Percentiles rank a stretch among this genome's conserved stretches.
Conservation (phyloP, 805 yeast species). For the Yarrowia sp. region DNA sequence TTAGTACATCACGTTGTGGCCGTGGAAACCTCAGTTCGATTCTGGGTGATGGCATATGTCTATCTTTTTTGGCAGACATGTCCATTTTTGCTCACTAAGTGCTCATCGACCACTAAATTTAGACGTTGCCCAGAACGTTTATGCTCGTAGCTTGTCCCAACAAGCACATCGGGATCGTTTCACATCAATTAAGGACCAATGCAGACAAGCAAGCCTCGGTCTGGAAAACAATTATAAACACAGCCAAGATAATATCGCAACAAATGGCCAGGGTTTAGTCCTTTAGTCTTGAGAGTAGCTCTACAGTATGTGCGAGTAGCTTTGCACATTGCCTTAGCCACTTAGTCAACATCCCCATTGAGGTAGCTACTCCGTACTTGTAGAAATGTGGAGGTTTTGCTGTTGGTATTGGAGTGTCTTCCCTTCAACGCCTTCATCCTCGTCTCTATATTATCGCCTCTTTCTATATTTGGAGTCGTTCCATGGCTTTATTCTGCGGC, state of each 20-base stretch:
- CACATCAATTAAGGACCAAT: background rate
- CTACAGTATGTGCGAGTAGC: background rate
- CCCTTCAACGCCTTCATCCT: background rate
- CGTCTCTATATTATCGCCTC: background rate
- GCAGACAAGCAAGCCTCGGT: background rate
- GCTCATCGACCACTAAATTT: background rate
- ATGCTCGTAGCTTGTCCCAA: conserved; percentile 18
- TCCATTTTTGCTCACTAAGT: background rate
- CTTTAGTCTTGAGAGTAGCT: background rate
- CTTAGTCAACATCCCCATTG: no score
- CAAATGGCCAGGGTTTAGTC: background rate
- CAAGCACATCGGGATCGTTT: conserved; percentile 1
- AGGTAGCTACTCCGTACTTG: no score
- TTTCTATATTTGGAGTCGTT: conserved; percentile 6
- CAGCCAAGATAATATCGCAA: conserved; percentile 17
- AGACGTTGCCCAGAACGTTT: background rate
- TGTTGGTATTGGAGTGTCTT: no score
- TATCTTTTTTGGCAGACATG: background rate
- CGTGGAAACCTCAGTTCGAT: conserved; percentile 40
- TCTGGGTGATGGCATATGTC: conserved; percentile 36
- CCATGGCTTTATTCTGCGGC: conserved; percentile 2
- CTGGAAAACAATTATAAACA: background rate
- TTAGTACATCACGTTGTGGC: conserved; percentile 40
- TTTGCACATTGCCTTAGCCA: background rate
- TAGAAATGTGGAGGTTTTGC: no score